Percentiles rank a stretch among this genome's conserved stretches.
phyloP scores from a whole-genome alignment of 257 asterid genomes.

The Pogostemon cablin region DNA sequence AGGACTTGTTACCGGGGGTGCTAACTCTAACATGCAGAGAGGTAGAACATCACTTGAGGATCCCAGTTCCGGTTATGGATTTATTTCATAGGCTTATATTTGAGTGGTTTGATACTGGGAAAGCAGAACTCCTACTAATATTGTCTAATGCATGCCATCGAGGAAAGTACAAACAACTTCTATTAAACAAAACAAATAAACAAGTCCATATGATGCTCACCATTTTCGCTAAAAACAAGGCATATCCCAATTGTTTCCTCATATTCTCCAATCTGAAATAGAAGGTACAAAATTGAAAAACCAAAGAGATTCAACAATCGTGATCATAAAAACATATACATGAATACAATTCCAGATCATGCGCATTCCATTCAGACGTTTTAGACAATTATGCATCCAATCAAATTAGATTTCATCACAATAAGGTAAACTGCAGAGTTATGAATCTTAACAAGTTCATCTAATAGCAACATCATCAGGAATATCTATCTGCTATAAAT shows the following conservation, averaged over 20 bases:
- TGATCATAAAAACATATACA: not conserved
- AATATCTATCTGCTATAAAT: not conserved
- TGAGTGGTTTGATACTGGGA: too few species aligned
- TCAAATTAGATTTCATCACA: not conserved
- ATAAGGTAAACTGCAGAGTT: not conserved
- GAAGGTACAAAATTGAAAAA: not conserved
- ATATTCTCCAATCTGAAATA: slow-evolving; percentile 75
- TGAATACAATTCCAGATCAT: slow-evolving; percentile 7
- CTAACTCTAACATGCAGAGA: too few species aligned
- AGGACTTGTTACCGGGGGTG: too few species aligned
- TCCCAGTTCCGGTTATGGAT: too few species aligned
- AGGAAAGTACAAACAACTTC: not conserved
- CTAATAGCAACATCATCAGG: slow-evolving; percentile 1
- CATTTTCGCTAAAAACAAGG: slow-evolving; percentile 68
- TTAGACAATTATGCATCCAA: not conserved
- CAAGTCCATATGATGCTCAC: slow-evolving; percentile 47
- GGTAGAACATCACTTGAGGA: too few species aligned
- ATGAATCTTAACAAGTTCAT: not conserved
- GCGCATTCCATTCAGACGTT: not conserved
- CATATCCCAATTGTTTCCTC: slow-evolving; percentile 87
- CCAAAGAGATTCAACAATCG: not conserved
- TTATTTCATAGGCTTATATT: too few species aligned
- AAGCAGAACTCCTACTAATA: too few species aligned
- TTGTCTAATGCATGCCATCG: not conserved
- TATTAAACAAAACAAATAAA: not conserved